A percentile compares a stretch with the other conserved stretches of the same genome.
Conservation (phyloP, 2,329 filamentous ascomycete species). For the Calcarisporium arbuscula region DNA sequence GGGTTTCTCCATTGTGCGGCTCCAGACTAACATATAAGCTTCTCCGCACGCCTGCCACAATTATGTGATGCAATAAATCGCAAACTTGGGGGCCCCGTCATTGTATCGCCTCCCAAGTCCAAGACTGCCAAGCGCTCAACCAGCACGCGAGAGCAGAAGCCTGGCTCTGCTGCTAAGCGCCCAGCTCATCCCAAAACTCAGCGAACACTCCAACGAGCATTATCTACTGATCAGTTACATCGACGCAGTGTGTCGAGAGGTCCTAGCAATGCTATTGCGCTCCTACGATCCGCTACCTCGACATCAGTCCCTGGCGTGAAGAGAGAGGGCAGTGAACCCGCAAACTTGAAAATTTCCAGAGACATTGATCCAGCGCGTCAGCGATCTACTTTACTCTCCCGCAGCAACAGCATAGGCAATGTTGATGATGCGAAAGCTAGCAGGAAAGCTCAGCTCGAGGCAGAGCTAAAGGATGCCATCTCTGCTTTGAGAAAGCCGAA, state of each 20-base stretch:
- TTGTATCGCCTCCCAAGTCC: conserved; percentile 48
- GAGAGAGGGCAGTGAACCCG: conserved; percentile 59
- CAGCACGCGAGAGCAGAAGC: conserved; percentile 38
- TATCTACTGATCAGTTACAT: conserved; percentile 51
- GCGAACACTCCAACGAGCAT: conserved; percentile 55
- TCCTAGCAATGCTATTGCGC: conserved; percentile 51
- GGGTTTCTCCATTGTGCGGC: not conserved
- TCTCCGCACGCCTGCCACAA: conserved; percentile 68
- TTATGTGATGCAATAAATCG: conserved; percentile 64
- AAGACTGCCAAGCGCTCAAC: conserved; percentile 38
- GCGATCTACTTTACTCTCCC: conserved; percentile 30
- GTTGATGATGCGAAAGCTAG: conserved; percentile 51
- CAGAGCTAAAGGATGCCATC: conserved; percentile 69
- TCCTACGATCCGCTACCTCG: conserved; percentile 64
- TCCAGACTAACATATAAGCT: conserved; percentile 44
- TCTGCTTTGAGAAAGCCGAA: conserved; percentile 70
- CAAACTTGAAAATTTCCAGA: conserved; percentile 42
- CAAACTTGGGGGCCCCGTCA: conserved; percentile 67
- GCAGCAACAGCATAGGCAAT: conserved; percentile 42
- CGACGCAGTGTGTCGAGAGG: conserved; percentile 49
- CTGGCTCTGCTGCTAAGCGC: conserved; percentile 47
- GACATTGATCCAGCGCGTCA: conserved; percentile 22
- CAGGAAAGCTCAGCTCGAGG: conserved; percentile 61
- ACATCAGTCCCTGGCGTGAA: conserved; percentile 56
- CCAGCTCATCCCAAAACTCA: conserved; percentile 32